A percentile compares a stretch with the other conserved stretches of the same genome.
phyloP scores from a whole-genome alignment of 768 basidiomycete species.

The Naematelia encephala region DNA sequence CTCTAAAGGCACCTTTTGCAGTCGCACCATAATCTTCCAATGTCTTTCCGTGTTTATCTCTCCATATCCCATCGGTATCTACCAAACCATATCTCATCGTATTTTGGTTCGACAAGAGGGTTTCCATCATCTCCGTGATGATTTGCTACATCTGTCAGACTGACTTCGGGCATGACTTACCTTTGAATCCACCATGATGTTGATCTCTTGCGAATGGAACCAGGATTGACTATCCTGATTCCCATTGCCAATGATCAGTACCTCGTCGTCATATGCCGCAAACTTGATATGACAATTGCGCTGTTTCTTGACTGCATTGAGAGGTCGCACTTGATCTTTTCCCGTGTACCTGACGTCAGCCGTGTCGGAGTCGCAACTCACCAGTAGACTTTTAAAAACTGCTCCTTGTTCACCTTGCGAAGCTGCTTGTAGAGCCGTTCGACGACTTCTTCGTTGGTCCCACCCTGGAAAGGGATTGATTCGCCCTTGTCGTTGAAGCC shows the following conservation, averaged over 20 bases:
- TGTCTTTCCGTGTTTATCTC: constrained; percentile 56
- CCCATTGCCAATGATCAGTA: constrained; percentile 67
- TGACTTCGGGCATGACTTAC: constrained; percentile 24
- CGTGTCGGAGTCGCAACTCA: constrained; percentile 10
- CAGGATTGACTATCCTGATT: constrained; percentile 57
- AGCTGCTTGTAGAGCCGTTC: constrained; percentile 60
- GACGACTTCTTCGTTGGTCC: constrained; percentile 68
- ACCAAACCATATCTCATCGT: constrained; percentile 58
- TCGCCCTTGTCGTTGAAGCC: constrained; percentile 62
- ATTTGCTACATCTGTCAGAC: constrained; percentile 44
- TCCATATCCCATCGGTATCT: constrained; percentile 60
- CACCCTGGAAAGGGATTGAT: constrained; percentile 65
- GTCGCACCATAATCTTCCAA: constrained; percentile 47
- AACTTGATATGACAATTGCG: constrained; percentile 73
- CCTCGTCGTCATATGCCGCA: constrained; percentile 64
- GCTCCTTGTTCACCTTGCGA: constrained; percentile 54
- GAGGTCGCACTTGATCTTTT: constrained; percentile 64
- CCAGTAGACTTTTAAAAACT: constrained; percentile 53
- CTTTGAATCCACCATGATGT: constrained; percentile 63
- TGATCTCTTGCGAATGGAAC: constrained; percentile 68
- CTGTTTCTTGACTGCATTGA: constrained; percentile 65
- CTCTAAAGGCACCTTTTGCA: constrained; percentile 39
- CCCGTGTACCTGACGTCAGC: constrained; percentile 58
- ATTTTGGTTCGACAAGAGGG: constrained; percentile 52
- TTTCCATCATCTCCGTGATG: constrained; percentile 60